A percentile compares a stretch with the other conserved stretches of the same genome.
Conservation (phyloP, 2,329 filamentous ascomycete species). For the Trichoderma polysporum region DNA sequence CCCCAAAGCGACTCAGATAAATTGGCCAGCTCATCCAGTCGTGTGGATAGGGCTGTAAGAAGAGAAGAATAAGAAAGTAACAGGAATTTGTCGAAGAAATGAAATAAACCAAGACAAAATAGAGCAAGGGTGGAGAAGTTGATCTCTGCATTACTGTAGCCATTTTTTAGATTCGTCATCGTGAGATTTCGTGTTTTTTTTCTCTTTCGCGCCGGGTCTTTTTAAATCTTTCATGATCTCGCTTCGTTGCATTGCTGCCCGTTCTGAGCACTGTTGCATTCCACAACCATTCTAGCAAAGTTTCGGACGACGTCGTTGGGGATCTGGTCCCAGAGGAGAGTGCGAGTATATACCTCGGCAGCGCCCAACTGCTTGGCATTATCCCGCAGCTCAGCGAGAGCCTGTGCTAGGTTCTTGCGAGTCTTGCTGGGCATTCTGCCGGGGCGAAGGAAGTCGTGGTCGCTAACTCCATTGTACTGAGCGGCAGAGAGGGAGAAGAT, state of each 20-base stretch:
- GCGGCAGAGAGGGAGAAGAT: constrained; percentile 81
- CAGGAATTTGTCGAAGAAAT: constrained; percentile 27
- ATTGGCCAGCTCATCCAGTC: constrained; percentile 28
- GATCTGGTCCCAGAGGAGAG: constrained; percentile 91
- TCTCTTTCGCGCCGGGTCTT: constrained; percentile 36
- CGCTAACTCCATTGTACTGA: constrained; percentile 77
- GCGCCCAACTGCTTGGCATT: constrained; percentile 66
- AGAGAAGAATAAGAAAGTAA: constrained; percentile 23
- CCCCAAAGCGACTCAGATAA: constrained; percentile 37
- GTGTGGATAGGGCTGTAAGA: constrained; percentile 22
- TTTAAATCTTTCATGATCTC: constrained; percentile 38
- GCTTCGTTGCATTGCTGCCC: constrained; percentile 46
- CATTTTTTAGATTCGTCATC: constrained; percentile 35
- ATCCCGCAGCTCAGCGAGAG: constrained; percentile 74
- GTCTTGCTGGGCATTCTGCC: constrained; percentile 59
- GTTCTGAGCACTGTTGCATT: constrained; percentile 57
- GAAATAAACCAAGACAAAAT: constrained; percentile 22
- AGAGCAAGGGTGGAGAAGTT: constrained; percentile 22
- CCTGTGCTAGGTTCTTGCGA: constrained; percentile 75
- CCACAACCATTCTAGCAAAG: constrained; percentile 87
- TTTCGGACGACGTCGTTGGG: constrained; percentile 87
- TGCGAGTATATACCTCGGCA: constrained; percentile 89
- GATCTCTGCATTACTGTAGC: constrained; percentile 22
- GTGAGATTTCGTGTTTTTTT: constrained; percentile 35
- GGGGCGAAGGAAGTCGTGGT: constrained; percentile 65